Evolutionary conservation across 352 stramenopile genomes (phyloP), one percentile per base, ranked within the genome.

Genomic region (Phytophthora sansomeana): DNA sequence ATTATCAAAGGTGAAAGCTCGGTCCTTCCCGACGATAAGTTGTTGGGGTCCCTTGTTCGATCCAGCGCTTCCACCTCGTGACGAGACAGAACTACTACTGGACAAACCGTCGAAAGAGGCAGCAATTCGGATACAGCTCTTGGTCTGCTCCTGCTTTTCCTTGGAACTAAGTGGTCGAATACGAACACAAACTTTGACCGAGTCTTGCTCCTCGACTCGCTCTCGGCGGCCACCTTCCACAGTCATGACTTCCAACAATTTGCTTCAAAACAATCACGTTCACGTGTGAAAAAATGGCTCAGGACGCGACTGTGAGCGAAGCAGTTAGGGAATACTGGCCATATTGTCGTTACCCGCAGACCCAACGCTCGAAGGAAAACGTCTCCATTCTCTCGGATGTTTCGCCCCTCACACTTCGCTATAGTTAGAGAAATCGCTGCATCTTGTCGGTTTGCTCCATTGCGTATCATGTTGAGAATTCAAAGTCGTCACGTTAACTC

Each of bases 1-100:
- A 16, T 90, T 84, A 63, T 98, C 92, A 43, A 97, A 98, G 28
- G 92, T 97, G 68, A 97, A 98, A 39, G 81, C 77, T 16, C 83
- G 83, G 57, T 97, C 88, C 58, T 87, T 91, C 35, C 89, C 87
- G n/a, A 93, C 87, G 21, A 93, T 72, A 11, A 97, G 66, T 44
- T 95, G 83, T 61, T 93, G 81, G 6, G 81, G 73, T 1, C 62
- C 61, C 11, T 47, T 63, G 21, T 7, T 60, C 30, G 6, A 13
- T 16, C 13, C 35, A 19, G 42, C 29, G 35, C 14, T 43, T 3
- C 46, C 63, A 51, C 44, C 54, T 56, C 49, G 55, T 2, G 61
- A 63, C 24, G 58, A 74, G 1, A 53, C 21, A 0, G 44, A 46
- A 38, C 28, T 63, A 14, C 64, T 74, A 46, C 56, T 71, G 1